Evolutionary conservation across 2,329 filamentous ascomycete species (phyloP), one percentile per base, ranked within the genome.

Genomic region (Alternaria viburni): DNA sequence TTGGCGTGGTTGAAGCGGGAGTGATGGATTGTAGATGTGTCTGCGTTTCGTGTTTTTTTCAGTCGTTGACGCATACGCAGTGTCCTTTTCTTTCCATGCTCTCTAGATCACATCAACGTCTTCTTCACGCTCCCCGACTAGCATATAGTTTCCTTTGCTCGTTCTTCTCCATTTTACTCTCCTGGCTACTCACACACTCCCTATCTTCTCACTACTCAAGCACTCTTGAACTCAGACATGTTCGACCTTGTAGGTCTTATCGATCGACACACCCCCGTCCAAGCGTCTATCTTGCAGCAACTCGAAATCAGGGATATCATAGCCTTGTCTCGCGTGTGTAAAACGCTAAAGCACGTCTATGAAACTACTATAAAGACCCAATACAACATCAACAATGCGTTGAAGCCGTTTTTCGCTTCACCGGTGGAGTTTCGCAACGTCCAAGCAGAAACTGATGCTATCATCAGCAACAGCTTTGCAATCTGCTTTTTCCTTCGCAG

Each of bases 1-100:
- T 32, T 87, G 77, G 83, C 88, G 50, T 84, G 83, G 74, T 65
- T 90, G 50, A 79, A 74, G 65, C 62, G 56, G 55, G 47, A 49
- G 36, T 26, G 8, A 26, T 28, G 41, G 41, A 10, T 10, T 28
- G 11, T n/a, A 36, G 11, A 44, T 28, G 32, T 13, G 19, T 19
- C 41, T 44, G n/a, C 15, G 4, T 41, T 26, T 44, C 6, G 4
- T 26, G 21, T 26, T 30, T 4, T 9, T 41, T 26, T 21, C n/a
- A 13, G 5, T 8, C 2, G 8, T 19, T 30, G 7, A 28, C 11
- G 26, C 47, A 50, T 19, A 30, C 11, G 25, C 19, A 13, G 10
- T 30, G n/a, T 8, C 12, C 4, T 9, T 3, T 32, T 13, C 6
- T 51, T 21, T 32, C 17, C 3, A 36, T 23, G 7, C 26, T 36